A percentile compares a stretch with the other conserved stretches of the same genome.
Conservation (phyloP, 83 land plant genomes). For the Thuja plicata region DNA sequence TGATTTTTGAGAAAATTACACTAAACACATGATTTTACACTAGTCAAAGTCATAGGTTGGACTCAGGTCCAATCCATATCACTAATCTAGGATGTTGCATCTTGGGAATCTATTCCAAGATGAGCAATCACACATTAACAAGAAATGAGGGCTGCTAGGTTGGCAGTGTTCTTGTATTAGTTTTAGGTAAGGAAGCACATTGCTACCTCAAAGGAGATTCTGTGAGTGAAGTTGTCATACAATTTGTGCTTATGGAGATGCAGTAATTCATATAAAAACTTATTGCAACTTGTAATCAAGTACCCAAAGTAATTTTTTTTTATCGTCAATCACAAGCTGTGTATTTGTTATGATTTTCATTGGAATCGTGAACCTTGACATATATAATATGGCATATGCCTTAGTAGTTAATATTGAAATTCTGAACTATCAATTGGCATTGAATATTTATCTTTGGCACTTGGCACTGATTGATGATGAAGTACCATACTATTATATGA, state of each 20-base stretch:
- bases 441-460: too few relatives aligned
- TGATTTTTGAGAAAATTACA: too few relatives aligned
- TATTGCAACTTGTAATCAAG: background rate
- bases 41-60: background rate
- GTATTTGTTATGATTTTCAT: too few relatives aligned
- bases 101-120: background rate
- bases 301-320: too few relatives aligned
- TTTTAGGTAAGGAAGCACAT: background rate
- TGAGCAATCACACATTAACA: background rate
- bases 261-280: background rate
- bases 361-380: too few relatives aligned
- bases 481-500: too few relatives aligned
- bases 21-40: background rate
- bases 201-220: background rate
- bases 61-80: background rate
- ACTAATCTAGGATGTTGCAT: background rate
- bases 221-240: background rate
- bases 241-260: background rate
- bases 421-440: too few relatives aligned
- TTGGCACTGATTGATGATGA: too few relatives aligned
- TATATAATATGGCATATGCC: too few relatives aligned
- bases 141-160: background rate
- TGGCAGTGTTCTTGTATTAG: background rate
- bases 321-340: too few relatives aligned
- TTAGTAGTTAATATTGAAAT: too few relatives aligned